Conservation (phyloP, 2,329 filamentous ascomycete species). For the Alternaria conjuncta region DNA sequence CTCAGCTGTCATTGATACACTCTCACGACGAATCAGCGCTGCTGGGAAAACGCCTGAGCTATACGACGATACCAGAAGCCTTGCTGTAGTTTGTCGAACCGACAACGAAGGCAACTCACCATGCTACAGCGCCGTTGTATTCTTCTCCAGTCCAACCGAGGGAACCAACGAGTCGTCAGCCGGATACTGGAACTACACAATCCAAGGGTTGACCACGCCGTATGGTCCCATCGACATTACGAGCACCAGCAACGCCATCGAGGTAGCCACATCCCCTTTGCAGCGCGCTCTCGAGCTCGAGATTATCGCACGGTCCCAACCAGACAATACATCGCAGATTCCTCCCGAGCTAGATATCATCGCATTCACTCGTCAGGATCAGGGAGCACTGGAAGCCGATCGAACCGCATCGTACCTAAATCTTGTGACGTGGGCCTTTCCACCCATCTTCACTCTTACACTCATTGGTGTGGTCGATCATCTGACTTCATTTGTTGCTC, state of each 20-base stretch:
- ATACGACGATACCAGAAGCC: constrained; percentile 65
- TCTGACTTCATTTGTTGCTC: neutral
- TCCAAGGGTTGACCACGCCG: constrained; percentile 76
- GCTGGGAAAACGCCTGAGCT: constrained; percentile 65
- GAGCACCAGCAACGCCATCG: constrained; percentile 71
- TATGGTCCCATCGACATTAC: constrained; percentile 69
- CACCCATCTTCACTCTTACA: neutral
- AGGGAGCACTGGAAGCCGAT: neutral
- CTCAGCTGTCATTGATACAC: constrained; percentile 68
- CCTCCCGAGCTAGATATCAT: neutral
- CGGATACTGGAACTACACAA: constrained; percentile 83
- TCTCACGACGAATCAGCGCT: constrained; percentile 64
- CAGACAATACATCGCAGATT: neutral
- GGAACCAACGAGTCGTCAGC: constrained; percentile 54
- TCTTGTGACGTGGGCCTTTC: neutral
- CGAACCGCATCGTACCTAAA: neutral
- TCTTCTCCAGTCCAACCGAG: constrained; percentile 76
- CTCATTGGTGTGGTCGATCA: neutral
- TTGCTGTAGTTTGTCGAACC: constrained; percentile 64
- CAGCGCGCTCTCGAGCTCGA: constrained; percentile 64
- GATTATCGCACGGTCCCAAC: neutral
- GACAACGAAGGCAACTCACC: constrained; percentile 65
- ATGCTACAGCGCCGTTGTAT: constrained; percentile 77
- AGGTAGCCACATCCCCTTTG: constrained; percentile 81
- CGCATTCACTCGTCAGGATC: neutral